These are phyloP conservation scores for Pythium volutum DNA, from an alignment of 352 stramenopile genomes.

Conservation along the genomic window DNA sequence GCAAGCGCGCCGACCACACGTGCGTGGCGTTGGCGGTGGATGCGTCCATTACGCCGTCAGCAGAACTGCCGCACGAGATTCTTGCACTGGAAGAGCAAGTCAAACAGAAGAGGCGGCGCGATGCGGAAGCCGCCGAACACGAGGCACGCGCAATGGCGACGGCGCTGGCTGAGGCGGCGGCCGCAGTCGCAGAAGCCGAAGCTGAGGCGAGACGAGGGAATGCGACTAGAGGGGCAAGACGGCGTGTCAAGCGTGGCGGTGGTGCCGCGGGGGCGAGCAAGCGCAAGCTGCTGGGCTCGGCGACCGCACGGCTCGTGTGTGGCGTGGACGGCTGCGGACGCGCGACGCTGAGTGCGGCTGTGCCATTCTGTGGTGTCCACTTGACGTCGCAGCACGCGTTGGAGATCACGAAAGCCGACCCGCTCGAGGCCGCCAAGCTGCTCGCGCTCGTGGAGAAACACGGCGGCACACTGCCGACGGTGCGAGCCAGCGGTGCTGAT, in stretches of 20 bases:
- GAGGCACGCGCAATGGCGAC: slow-evolving; percentile 50
- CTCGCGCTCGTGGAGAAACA: slow-evolving; percentile 43
- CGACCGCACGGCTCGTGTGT: slow-evolving; percentile 27
- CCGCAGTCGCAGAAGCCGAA: neutral
- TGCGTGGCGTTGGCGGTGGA: slow-evolving; percentile 26
- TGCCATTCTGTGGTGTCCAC: slow-evolving; percentile 46
- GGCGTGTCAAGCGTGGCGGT: slow-evolving; percentile 9
- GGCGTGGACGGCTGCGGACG: slow-evolving; percentile 33
- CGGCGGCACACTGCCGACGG: slow-evolving; percentile 13
- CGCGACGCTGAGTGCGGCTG: slow-evolving; percentile 29
- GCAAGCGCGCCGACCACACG: slow-evolving; percentile 59
- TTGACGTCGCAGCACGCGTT: slow-evolving; percentile 70
- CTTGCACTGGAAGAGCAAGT: slow-evolving; percentile 54
- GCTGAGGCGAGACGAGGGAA: neutral
- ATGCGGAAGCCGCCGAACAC: slow-evolving; percentile 48
- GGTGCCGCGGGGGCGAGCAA: slow-evolving; percentile 32
- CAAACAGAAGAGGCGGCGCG: slow-evolving; percentile 45
- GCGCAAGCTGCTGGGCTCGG: slow-evolving; percentile 16
- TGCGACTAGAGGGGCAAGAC: neutral
- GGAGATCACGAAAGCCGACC: slow-evolving; percentile 49
- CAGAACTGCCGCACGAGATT: slow-evolving; percentile 34
- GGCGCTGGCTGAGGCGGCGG: slow-evolving; percentile 25
- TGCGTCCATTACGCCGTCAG: neutral
- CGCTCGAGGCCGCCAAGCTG: slow-evolving; percentile 57
- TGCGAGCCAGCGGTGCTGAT: neutral